phyloP scores from a whole-genome alignment of 2,329 filamentous ascomycete genomes.

The Bipolaris sorokiniana region DNA sequence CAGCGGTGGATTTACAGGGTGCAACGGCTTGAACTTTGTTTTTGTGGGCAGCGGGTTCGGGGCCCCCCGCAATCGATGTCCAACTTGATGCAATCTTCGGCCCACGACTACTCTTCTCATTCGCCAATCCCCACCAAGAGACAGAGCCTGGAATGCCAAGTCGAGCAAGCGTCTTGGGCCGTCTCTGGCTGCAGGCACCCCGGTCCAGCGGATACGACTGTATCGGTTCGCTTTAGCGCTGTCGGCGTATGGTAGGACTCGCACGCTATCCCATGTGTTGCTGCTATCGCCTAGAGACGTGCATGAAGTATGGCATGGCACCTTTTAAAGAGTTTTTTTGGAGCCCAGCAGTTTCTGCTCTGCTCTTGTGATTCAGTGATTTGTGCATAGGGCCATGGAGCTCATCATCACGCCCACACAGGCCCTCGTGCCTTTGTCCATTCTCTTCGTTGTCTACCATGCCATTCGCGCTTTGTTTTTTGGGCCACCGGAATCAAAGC shows the following conservation, averaged over 20 bases:
- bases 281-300: not conserved
- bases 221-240: not conserved
- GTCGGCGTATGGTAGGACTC: not conserved
- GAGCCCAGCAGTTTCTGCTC: not conserved
- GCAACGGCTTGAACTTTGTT: not conserved
- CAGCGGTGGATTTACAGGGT: not conserved
- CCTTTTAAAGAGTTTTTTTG: conserved; percentile 4
- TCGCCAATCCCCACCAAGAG: not conserved
- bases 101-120: not conserved
- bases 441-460: conserved; percentile 19
- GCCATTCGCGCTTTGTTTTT: conserved; percentile 16
- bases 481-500: conserved; percentile 16
- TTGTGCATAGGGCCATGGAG: conserved; percentile 11
- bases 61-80: not conserved
- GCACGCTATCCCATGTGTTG: not conserved
- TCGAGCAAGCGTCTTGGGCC: not conserved
- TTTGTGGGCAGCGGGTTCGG: not conserved
- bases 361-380: not conserved
- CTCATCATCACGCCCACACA: conserved; percentile 23
- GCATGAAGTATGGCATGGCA: not conserved
- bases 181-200: conserved; percentile 7
- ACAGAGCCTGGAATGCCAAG: not conserved
- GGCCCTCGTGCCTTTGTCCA: conserved; percentile 18
- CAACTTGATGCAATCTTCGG: not conserved
- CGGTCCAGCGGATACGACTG: not conserved